Base-by-base conservation (phyloP, 208 protist genomes). In the Angomonas deanei region DNA sequence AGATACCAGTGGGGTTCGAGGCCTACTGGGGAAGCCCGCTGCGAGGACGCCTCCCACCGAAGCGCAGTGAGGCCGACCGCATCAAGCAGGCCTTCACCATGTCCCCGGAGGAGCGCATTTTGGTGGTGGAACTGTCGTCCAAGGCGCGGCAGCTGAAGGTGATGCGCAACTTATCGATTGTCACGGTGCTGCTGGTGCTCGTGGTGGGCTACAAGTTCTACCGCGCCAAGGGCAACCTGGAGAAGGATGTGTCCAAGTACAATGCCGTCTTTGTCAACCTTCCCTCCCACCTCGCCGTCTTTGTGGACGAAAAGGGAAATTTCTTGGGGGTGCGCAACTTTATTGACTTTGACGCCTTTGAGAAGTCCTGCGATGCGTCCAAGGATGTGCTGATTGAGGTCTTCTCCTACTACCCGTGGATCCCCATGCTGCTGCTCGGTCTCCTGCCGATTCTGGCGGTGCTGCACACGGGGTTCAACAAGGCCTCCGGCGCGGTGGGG, bases 371-470 rank as follows among this genome's bases (percentile, higher is more conserved):
- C 73, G 79, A 88, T 36, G 70, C 71, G 15, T 68, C 76, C 17
- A 83, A 82, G 34, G 85, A 89, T 61, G 62, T 92, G 21, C 23
- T 92, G 36, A 63, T 92, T 24, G 34, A 57, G 48, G 61, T 88
- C 34, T 55, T 62, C 31, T 62, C 76, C 13, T 87, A 87, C 72
- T 92, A 86, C 69, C 85, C 85, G 42, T 89, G 76, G 80, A 67
- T 89, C 52, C 80, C 85, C 39, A 92, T 92, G 82, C 54, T 89
- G 42, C 57, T 92, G 33, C 68, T 93, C 54, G 85, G 74, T 61
- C 76, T 90, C 47, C 69, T 93, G 54, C 83, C 83, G 21, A 31
- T 88, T 21, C 60, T 90, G 19, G 75, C 80, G 11, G 31, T 73
- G 11, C 68, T 84, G 48, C 71, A 83, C 58, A 67, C 76, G 19